Evolutionary conservation across 106 monocot species (phyloP), one percentile per base, ranked within the genome.

Genomic region (Platanthera zijinensis): DNA sequence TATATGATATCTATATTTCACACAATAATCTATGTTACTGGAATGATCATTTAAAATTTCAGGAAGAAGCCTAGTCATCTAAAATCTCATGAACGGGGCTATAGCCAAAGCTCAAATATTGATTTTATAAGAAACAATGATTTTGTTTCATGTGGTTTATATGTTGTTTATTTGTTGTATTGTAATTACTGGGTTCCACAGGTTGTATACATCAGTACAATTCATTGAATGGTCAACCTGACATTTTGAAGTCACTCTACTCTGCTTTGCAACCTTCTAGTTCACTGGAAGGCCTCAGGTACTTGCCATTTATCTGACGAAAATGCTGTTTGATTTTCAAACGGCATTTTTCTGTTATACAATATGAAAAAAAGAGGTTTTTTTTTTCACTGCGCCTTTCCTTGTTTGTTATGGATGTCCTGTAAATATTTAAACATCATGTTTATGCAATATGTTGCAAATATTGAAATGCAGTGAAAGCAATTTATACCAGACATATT

Each of bases 121-220:
- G 66, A 66, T 32, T 5, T 66, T 66, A 25, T 25, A 66, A 10
- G 11, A 30, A 66, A 66, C 25, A 66, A 2, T 66, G n/a, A 61
- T 66, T 66, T 66, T 10, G 32, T 53, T 66, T 5, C 32, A 12
- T 22, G 32, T 61, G 66, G 12, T 66, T 66, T 66, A 30, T 21
- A 61, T 39, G 32, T 66, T 66, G 25, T 32, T n/a, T 19, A 66
- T 66, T 66, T 10, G 11, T 66, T 32, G 66, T 66, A 30, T 66
- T 66, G 66, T 32, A 66, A 66, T 32, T 19, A 66, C 10, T 66
- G 18, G 17, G 17, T 48, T 70, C 17, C 8, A 70, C 84, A 99
- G 97, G 94, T 48, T 89, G 92, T 71, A 83, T 99, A 32, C 92
- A 90, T 74, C 94, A 87, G 57, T 99, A 94, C 74, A 99, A 99